Base-by-base conservation (phyloP, 345 rosid genomes). In the Salix dunnii region DNA sequence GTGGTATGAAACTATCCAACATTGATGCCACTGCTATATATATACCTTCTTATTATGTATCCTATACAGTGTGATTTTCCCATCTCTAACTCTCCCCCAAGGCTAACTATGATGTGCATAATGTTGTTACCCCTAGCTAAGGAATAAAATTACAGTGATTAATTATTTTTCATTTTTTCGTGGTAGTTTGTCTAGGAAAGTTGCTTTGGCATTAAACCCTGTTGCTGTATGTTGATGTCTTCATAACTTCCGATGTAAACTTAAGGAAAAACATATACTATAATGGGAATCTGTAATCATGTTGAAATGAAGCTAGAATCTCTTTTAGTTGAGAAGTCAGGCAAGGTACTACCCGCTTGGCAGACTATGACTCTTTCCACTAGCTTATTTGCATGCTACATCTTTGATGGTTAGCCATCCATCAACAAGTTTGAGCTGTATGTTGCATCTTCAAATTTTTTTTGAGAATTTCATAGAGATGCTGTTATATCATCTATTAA, bases 1-100 rank as follows among this genome's bases (percentile, higher is more conserved):
- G 84, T 91, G 93, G 99, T 96, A 90, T 53, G 69, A 55, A 73
- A 74, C 27, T 17, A 72, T 27, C 75, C 76, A 67, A 58, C 23
- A 70, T 48, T 70, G 25, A 67, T 63, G 20, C 68, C 6, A 8
- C 53, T 70, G 33, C 40, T 79, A 1, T 30, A 43, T 13, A 49
- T 11, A 10, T 10, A 16, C 38, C 20, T 27, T 38, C 23, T 55
- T 35, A 20, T 69, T 2, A 51, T 51, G 58, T 18, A 51, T 6
- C 2, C 58, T 2, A 6, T 2, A 20, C 58, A 62, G 13, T 18
- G 5, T 62, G 67, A 25, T 43, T 63, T 40, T 21, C 65, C 33
- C 42, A 28, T 65, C 35, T 30, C 23, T 49, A 8, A 12, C 23
- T 8, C 9, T 1, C 51, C 18, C 51, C 51, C 6, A 46, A 46